Evolutionary conservation across 305 asterid species (phyloP).

Genomic region (Lippia alba): DNA sequence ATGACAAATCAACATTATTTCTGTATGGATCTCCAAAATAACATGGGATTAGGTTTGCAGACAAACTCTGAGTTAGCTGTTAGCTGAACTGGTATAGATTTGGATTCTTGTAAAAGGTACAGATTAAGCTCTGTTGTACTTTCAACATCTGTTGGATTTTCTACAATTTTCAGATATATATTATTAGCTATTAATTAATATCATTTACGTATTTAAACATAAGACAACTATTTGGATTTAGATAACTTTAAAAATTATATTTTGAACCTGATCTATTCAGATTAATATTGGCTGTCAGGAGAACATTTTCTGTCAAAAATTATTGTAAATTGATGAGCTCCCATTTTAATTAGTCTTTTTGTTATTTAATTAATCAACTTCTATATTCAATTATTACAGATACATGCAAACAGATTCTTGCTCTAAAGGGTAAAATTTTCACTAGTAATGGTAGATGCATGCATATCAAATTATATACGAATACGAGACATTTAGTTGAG

Average conservation of each 20-base stretch:
- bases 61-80: constrained; percentile 1
- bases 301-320: neutral
- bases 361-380: no score
- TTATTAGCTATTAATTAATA: neutral
- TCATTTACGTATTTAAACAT: no score
- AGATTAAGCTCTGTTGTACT: constrained; percentile 28
- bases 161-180: constrained; percentile 17
- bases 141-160: constrained; percentile 32
- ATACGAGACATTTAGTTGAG: no score
- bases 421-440: no score
- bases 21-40: neutral
- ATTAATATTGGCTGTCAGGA: neutral
- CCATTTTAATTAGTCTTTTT: neutral
- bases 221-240: neutral
- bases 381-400: no score
- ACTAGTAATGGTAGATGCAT: no score
- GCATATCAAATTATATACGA: no score
- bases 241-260: constrained; percentile 30
- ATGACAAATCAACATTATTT: neutral
- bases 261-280: constrained; percentile 27
- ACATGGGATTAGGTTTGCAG: constrained; percentile 16
- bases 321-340: neutral
- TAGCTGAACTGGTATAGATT: constrained; percentile 39
- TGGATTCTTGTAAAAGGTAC: constrained; percentile 28
- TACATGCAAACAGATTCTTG: no score